Evolutionary conservation across 345 rosid species (phyloP), one percentile per base, ranked within the genome.

Genomic region (Balakata baccata): DNA sequence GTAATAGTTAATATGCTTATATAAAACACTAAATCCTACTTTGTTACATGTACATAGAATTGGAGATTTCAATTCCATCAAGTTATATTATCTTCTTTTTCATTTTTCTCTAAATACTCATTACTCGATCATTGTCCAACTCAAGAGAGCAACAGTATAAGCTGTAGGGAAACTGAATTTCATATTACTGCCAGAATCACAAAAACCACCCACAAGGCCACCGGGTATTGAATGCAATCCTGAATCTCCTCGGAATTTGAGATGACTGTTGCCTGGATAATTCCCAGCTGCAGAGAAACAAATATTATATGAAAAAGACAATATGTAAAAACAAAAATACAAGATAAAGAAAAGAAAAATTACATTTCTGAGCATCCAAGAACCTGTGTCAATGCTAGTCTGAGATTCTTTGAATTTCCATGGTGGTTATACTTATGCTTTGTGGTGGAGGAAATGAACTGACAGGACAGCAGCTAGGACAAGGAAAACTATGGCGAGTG

Each of bases 341-440:
- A 51, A 37, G 49, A 50, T 4, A 23, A n/a, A 6, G 39, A 58
- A 5, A 22, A 11, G 41, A 68, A 65, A 8, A 18, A 23, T 73
- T 82, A 89, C 91, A 89, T 70, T 85, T 86, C 70, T 87, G 94
- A 18, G 89, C 91, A 78, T 87, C 91, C 25, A 87, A 89, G 75
- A 87, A 89, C 18, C 74, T 81, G 22, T 87, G 81, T 85, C 54
- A 87, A 57, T 17, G 89, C 89, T 38, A 87, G 82, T 0, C 89
- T 85, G 74, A 87, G 84, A 79, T 89, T 87, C 83, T 73, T 86
- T 7, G 85, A 77, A 51, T 41, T 20, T 1, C 68, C 78, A 71
- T 74, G 78, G 53, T 74, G 87, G 10, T 69, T 41, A 52, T 81
- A 77, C 39, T 75, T n/a, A n/a, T n/a, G n/a, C n/a, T n/a, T n/a